Evolutionary conservation across 2,329 filamentous ascomycete species (phyloP), one percentile per base, ranked within the genome.

Genomic region (Pseudogymnoascus sp.): DNA sequence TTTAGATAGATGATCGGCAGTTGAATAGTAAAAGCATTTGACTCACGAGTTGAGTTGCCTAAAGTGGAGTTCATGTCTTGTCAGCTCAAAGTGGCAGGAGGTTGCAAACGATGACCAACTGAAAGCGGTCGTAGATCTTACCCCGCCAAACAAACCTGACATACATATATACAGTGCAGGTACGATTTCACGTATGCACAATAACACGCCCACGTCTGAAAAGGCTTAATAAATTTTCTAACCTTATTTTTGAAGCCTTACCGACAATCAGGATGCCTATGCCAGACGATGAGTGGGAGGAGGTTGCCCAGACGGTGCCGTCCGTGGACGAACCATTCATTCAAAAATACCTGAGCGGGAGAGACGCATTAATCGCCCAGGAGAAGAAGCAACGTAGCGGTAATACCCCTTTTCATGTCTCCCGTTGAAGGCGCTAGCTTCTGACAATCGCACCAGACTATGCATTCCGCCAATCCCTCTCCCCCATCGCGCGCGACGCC

Each of bases 301-400:
- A 85, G 67, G 73, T 87, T 65, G 74, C 78, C 53, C 74, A 80
- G 65, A 83, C 81, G n/a, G 76, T 88, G 38, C 86, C 86, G 4
- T 75, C 76, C 1, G 76, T 76, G 19, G 78, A 83, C 9, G 91
- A 96, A 70, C 85, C 88, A 0, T 92, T 96, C 74, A 83, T 97
- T 57, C 85, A 91, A 70, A 86, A 93, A 73, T 97, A 96, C 72
- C 78, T 96, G 40, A 77, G 84, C 47, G 91, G 91, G 21, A 85
- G 93, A 61, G 82, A 88, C 69, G 86, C 85, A 26, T 82, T 97
- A 62, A 88, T 96, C 64, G 81, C 81, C 17, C 84, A 96, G 72
- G 95, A 97, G 75, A 87, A 90, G 75, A 89, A 87, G 70, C 84
- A 90, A 71, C 86, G 93, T 65, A 92, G 91, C 74, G 92, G 91